phyloP scores from a whole-genome alignment of 352 stramenopile species.

The Stramenopiles sp. region DNA sequence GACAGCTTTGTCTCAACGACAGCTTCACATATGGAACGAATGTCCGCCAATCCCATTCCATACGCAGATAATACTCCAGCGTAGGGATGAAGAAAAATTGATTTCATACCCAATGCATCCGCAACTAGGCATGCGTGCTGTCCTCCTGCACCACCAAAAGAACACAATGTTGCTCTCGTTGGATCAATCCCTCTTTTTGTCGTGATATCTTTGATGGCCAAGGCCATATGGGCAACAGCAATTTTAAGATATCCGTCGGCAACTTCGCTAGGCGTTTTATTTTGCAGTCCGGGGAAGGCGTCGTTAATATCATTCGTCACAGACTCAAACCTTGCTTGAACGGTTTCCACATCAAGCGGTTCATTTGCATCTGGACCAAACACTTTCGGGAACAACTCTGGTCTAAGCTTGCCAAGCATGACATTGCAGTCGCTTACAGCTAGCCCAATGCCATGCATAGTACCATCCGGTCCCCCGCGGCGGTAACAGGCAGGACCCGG shows the following conservation, averaged over 20 bases:
- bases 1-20: too few species aligned
- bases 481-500: conserved; percentile 88
- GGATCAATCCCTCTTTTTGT: conserved; percentile 94
- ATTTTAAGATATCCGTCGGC: conserved; percentile 4
- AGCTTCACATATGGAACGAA: too few species aligned
- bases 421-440: conserved; percentile 97
- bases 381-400: conserved; percentile 91
- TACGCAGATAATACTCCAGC: conserved; percentile 93
- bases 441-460: conserved; percentile 75
- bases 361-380: conserved; percentile 94
- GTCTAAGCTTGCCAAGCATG: conserved; percentile 85
- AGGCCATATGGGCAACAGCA: conserved; percentile 14
- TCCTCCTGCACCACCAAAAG: conserved; percentile 90
- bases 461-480: too few species aligned
- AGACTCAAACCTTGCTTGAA: conserved; percentile 62
- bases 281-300: conserved; percentile 33
- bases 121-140: conserved; percentile 93
- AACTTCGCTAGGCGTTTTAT: conserved; percentile 25
- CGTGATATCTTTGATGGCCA: too few species aligned
- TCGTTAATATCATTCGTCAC: conserved; percentile 65
- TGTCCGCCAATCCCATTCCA: conserved; percentile 84
- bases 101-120: conserved; percentile 83
- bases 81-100: conserved; percentile 94
- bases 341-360: conserved; percentile 79
- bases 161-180: conserved; percentile 80